A percentile compares a stretch with the other conserved stretches of the same genome.
These are phyloP conservation scores for Xylaria curta DNA, from an alignment of 495 filamentous ascomycete genomes.

Conservation along the genomic window DNA sequence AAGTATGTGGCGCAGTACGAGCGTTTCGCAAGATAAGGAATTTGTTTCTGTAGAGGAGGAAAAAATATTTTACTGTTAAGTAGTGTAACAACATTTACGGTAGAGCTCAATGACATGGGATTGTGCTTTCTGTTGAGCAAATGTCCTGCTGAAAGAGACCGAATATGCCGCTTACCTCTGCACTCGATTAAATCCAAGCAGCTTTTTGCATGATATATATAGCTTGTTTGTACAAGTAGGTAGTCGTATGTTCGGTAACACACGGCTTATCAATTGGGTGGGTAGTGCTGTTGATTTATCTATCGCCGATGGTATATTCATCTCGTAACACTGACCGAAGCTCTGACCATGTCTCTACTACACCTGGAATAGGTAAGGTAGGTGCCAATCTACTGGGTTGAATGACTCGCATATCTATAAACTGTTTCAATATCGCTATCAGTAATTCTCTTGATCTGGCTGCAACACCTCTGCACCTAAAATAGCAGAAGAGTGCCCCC, in stretches of 20 bases:
- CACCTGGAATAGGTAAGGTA: conserved; percentile 1
- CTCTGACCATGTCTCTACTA: background rate
- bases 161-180: background rate
- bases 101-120: background rate
- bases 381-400: background rate
- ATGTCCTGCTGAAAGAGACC: background rate
- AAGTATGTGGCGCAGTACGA: conserved; percentile 4
- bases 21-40: background rate
- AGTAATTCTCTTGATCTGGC: background rate
- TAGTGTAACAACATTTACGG: background rate
- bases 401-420: conserved; percentile 4
- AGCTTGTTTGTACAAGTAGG: background rate
- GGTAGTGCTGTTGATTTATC: background rate
- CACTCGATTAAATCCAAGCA: background rate
- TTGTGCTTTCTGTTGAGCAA: background rate
- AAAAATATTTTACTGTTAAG: background rate
- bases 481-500: background rate
- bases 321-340: background rate
- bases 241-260: background rate
- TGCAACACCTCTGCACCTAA: background rate
- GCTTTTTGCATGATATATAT: background rate
- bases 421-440: background rate
- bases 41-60: background rate
- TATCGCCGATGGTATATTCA: background rate
- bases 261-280: background rate